Evolutionary conservation across 805 yeast genomes (phyloP).

Genomic region (Ogataea chonburiensis): DNA sequence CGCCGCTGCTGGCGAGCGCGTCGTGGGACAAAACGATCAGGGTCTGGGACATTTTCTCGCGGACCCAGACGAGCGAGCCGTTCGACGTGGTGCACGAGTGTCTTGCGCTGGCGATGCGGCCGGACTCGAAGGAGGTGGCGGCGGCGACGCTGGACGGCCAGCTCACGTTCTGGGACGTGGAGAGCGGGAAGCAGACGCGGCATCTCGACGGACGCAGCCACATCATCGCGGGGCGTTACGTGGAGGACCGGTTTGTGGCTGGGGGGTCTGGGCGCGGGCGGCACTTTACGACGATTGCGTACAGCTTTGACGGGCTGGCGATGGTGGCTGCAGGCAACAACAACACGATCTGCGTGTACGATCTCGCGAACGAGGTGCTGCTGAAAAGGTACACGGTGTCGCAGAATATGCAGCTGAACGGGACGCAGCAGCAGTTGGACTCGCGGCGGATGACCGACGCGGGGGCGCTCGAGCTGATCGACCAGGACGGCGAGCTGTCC

Average conservation of each 20-base stretch:
- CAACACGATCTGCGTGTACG: conserved; percentile 88
- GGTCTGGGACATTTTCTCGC: conserved; percentile 87
- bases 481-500: conserved; percentile 80
- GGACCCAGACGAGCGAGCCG: conserved; percentile 88
- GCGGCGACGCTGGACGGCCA: conserved; percentile 89
- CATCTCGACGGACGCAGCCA: conserved; percentile 84
- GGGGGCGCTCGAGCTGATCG: conserved; percentile 79
- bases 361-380: conserved; percentile 82
- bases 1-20: conserved; percentile 73
- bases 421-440: conserved; percentile 77
- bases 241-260: conserved; percentile 78
- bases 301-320: conserved; percentile 86
- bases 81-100: conserved; percentile 84
- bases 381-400: conserved; percentile 82
- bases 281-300: conserved; percentile 75
- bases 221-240: conserved; percentile 80
- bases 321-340: conserved; percentile 93
- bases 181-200: conserved; percentile 74
- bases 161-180: conserved; percentile 78
- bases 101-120: conserved; percentile 76
- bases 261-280: conserved; percentile 81
- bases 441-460: conserved; percentile 84
- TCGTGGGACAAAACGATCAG: conserved; percentile 96
- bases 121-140: conserved; percentile 89
- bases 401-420: conserved; percentile 85